Evolutionary conservation across 164 flowering plant genomes (phyloP).

Genomic region (Akebia trifoliata): DNA sequence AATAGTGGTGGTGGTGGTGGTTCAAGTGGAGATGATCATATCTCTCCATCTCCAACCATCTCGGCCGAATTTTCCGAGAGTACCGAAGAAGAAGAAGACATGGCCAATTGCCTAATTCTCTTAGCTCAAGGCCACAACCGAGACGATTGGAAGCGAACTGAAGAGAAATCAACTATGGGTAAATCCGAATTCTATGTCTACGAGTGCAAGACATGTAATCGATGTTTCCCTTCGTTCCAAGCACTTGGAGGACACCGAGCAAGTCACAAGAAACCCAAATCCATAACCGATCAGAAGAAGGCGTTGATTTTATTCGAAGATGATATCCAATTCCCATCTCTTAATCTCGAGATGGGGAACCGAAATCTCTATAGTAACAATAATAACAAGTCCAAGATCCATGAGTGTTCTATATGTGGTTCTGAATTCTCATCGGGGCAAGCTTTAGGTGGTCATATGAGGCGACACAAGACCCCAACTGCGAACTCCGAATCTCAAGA

Average conservation of each 20-base stretch:
- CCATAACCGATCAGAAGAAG: conserved; percentile 8
- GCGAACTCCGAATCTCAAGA: conserved; percentile 23
- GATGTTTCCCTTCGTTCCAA: conserved; percentile 67
- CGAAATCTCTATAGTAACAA: neutral
- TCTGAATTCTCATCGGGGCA: conserved; percentile 81
- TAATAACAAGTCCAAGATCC: conserved; percentile 35
- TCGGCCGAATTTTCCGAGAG: conserved; percentile 17
- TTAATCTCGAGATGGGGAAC: conserved; percentile 31
- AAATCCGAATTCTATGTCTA: conserved; percentile 39
- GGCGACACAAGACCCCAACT: conserved; percentile 49
- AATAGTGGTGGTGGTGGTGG: conserved; percentile 6
- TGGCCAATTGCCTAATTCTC: conserved; percentile 73
- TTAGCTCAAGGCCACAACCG: conserved; percentile 46
- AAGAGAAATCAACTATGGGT: conserved; percentile 7
- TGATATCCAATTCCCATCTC: conserved; percentile 20
- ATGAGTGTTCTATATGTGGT: conserved; percentile 77
- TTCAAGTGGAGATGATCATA: neutral
- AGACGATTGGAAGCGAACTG: neutral
- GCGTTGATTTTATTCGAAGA: conserved; percentile 24
- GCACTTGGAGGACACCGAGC: conserved; percentile 84
- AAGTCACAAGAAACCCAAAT: conserved; percentile 67
- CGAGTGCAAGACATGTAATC: conserved; percentile 69
- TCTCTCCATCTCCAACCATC: conserved; percentile 7
- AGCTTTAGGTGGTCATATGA: conserved; percentile 85
- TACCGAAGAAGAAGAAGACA: conserved; percentile 58